Percentiles rank a stretch among this genome's conserved stretches.
Evolutionary conservation across 2,329 filamentous ascomycete species (phyloP).

Genomic region (Atkinsonella texensis): DNA sequence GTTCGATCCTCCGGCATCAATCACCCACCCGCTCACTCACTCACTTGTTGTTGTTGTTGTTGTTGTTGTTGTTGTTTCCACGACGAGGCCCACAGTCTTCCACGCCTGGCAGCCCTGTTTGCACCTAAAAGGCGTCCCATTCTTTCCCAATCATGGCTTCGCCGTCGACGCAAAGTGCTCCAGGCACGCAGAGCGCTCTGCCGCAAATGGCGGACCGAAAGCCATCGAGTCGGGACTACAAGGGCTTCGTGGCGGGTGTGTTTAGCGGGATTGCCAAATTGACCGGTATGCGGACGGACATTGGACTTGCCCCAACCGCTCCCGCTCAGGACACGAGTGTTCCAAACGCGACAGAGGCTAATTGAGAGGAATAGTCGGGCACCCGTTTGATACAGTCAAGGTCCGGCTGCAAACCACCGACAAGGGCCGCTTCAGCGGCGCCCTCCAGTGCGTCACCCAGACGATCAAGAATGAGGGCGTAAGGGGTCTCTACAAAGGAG

Average conservation of each 20-base stretch:
- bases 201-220: not conserved
- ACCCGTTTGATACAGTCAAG: conserved; percentile 92
- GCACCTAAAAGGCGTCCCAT: not conserved
- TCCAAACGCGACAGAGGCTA: not conserved
- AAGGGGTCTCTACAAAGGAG: conserved; percentile 83
- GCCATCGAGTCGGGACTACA: conserved; percentile 48
- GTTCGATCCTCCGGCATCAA: no score
- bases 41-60: no score
- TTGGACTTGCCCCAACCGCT: no score
- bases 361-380: conserved; percentile 36
- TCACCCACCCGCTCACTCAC: no score
- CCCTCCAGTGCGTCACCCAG: conserved; percentile 72
- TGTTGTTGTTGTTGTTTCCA: no score
- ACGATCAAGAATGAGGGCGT: conserved; percentile 81
- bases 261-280: conserved; percentile 91
- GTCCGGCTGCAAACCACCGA: conserved; percentile 86
- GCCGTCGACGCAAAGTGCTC: not conserved
- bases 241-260: conserved; percentile 93
- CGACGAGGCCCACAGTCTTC: no score
- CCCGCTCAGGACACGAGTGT: no score
- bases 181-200: not conserved
- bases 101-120: not conserved
- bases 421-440: conserved; percentile 66
- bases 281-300: conserved; percentile 48
- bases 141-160: not conserved